Percentiles rank a stretch among this genome's conserved stretches.
These are phyloP conservation scores for Capillidium heterosporum DNA, from an alignment of 371 early-diverging fungal genomes.

Conservation along the genomic window DNA sequence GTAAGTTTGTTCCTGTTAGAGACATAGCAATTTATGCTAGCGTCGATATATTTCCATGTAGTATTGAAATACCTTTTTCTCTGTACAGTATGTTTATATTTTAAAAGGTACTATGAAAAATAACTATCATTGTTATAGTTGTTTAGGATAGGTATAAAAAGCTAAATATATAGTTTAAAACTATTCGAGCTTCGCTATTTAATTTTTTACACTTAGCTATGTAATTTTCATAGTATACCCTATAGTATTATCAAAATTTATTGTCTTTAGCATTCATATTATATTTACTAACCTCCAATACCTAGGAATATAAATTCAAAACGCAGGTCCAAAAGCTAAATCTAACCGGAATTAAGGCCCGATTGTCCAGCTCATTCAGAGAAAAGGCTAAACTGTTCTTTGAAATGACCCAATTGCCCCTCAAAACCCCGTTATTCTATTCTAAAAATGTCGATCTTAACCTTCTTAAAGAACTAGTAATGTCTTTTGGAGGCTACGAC, in stretches of 20 bases:
- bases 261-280: too few relatives aligned
- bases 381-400: conserved; percentile 83
- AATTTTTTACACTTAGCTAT: too few relatives aligned
- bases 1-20: conserved; percentile 18
- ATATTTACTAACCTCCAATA: not conserved
- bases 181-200: too few relatives aligned
- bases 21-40: not conserved
- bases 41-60: not conserved
- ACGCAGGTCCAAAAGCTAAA: conserved; percentile 82
- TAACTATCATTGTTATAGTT: too few relatives aligned
- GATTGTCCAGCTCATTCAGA: conserved; percentile 70
- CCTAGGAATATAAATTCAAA: conserved; percentile 69
- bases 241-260: too few relatives aligned
- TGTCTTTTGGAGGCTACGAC: conserved; percentile 55
- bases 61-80: too few relatives aligned
- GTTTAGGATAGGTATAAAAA: too few relatives aligned
- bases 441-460: conserved; percentile 47
- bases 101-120: too few relatives aligned
- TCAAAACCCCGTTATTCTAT: conserved; percentile 26
- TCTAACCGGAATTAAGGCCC: conserved; percentile 75
- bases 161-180: too few relatives aligned
- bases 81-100: too few relatives aligned
- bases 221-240: too few relatives aligned
- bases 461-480: conserved; percentile 65
- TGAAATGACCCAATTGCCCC: conserved; percentile 47